A percentile compares a stretch with the other conserved stretches of the same genome.
Conservation (phyloP, 441 rosid genomes). For the Eruca vesicaria region DNA sequence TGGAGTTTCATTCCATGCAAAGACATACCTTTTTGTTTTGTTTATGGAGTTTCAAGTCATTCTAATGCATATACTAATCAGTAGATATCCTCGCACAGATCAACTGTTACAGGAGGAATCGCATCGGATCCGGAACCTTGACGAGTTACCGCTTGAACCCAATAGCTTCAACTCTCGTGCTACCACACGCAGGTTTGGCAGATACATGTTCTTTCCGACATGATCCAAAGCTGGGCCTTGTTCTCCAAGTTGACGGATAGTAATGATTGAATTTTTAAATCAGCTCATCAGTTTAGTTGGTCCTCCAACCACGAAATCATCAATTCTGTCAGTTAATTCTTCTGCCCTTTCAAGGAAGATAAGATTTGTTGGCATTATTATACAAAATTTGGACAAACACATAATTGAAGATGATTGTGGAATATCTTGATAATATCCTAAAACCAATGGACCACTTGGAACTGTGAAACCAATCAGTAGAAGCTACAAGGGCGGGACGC, state of each 20-base stretch:
- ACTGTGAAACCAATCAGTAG: neutral
- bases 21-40: neutral
- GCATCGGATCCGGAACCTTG: neutral
- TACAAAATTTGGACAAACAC: neutral
- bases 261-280: neutral
- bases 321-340: neutral
- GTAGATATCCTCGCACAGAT: neutral
- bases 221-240: neutral
- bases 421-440: neutral
- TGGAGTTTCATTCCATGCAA: neutral
- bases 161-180: neutral
- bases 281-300: neutral
- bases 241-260: neutral
- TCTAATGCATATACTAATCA: neutral
- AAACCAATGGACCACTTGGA: neutral
- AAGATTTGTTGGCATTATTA: neutral
- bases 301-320: neutral
- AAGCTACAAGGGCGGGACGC: neutral
- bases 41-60: neutral
- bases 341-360: neutral
- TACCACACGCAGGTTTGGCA: neutral
- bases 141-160: neutral
- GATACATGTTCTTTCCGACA: neutral
- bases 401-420: neutral
- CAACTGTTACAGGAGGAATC: neutral